Base-by-base conservation (phyloP, 805 yeast species). In the Zygoascus flipseniorum region DNA sequence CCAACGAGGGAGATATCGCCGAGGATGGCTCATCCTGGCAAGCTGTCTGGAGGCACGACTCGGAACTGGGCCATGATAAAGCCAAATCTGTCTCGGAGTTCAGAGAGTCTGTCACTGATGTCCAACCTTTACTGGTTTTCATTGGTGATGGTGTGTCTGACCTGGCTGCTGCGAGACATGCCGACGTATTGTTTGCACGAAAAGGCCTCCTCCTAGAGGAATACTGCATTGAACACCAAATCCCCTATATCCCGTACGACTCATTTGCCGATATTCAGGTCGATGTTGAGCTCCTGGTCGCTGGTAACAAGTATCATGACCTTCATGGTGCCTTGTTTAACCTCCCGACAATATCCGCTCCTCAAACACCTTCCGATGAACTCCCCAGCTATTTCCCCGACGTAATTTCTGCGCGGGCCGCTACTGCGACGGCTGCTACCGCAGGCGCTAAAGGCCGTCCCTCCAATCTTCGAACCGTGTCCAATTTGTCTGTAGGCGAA, bases 61-160 rank as follows among this genome's bases (percentile, higher is more conserved):
- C 66, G 35, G 69, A 67, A 44, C 67, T 72, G 26, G 76, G 76
- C 53, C 76, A 73, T 59, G 76, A 72, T 60, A 72, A 72, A 69
- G 72, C 76, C 26, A 60, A 57, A 45, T 68, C 74, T 5, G 66
- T 72, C 55, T 60, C 65, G 53, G 75, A 72, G 55, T 71, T 70
- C 65, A 61, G 67, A 31, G 56, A 58, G 42, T 58, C 62, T 9
- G 55, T 60, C 32, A 48, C 26, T 13, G 55, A 54, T 35, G 52
- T 49, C 20, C 76, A 74, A 50, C 83, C 84, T 0, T 66, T 77
- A 52, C 62, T 80, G 31, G 67, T 68, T 11, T 80, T 81, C 32
- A 70, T 81, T 54, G 85, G 85, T 9, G 77, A 79, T 42, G 86
- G 86, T 5, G 76, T 80, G 31, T 72, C 74, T n/a, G 76, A 72